Evolutionary conservation across 805 yeast genomes (phyloP).

Genomic region (Hanseniaspora meyeri): DNA sequence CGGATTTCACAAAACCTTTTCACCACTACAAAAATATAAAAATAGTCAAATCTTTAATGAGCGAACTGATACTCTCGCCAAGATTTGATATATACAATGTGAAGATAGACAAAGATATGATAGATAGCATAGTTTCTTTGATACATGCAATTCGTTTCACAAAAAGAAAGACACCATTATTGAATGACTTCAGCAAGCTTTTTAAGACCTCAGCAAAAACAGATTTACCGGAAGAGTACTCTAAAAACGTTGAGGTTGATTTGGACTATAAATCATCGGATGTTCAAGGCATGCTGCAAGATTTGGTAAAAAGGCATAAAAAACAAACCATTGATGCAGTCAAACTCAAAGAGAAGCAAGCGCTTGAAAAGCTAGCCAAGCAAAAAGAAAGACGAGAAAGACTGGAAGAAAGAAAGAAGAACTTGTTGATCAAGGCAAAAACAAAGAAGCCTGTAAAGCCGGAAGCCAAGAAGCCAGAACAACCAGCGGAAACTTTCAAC

Average conservation of each 20-base stretch:
- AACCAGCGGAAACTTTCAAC: background rate
- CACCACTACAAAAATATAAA: background rate
- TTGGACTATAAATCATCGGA: background rate
- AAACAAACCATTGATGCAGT: background rate
- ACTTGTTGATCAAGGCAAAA: background rate
- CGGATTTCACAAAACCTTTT: conserved; percentile 4
- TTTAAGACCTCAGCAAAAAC: background rate
- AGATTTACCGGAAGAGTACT: background rate
- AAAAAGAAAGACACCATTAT: background rate
- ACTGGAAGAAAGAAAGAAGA: background rate
- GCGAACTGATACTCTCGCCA: conserved; percentile 2
- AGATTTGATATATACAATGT: background rate
- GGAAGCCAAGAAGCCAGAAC: background rate
- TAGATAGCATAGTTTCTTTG: background rate
- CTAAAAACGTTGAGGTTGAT: background rate
- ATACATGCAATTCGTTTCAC: conserved; percentile 2
- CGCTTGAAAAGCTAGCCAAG: background rate
- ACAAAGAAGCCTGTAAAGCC: background rate
- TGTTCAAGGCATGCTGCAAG: conserved; percentile 17
- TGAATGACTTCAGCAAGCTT: background rate
- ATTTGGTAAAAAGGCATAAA: conserved; percentile 27
- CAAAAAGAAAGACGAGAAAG: background rate
- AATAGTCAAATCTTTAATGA: conserved; percentile 1
- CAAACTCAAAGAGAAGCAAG: background rate
- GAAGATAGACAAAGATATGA: background rate